Percentiles rank a stretch among this genome's conserved stretches.
phyloP scores from a whole-genome alignment of 192 early-diverging fungal species.

The Chytriomyces confervae region DNA sequence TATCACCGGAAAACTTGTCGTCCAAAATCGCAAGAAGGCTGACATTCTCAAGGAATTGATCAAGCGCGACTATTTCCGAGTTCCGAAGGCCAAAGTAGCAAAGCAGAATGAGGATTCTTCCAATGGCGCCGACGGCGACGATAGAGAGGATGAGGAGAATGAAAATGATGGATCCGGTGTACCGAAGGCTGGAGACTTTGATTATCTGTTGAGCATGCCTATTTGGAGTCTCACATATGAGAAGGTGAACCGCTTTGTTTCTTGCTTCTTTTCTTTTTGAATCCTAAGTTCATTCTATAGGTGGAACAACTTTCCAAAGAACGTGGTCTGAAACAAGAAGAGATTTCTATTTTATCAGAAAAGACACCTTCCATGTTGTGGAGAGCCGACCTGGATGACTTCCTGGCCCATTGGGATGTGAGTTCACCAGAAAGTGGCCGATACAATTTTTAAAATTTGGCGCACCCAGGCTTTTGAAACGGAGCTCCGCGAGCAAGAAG shows the following conservation, averaged over 20 bases:
- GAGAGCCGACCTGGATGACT: constrained; percentile 83
- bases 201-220: constrained; percentile 89
- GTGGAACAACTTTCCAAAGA: constrained; percentile 78
- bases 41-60: constrained; percentile 78
- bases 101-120: constrained; percentile 39
- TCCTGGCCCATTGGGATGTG: constrained; percentile 82
- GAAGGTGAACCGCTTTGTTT: constrained; percentile 51
- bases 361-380: constrained; percentile 80
- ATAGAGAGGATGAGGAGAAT: constrained; percentile 50
- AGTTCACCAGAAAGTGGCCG: neutral
- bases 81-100: constrained; percentile 43
- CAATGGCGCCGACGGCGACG: constrained; percentile 40
- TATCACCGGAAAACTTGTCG: constrained; percentile 78
- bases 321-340: constrained; percentile 65
- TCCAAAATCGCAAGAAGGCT: constrained; percentile 85
- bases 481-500: constrained; percentile 30
- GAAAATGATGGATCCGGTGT: constrained; percentile 6
- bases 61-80: constrained; percentile 67
- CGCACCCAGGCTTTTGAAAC: constrained; percentile 32
- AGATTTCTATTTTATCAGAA: constrained; percentile 69
- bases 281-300: constrained; percentile 35
- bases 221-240: constrained; percentile 91
- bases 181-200: constrained; percentile 60
- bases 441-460: neutral
- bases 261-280: neutral